Evolutionary conservation across 208 protist genomes (phyloP).

Genomic region (Strigomonas oncopelti): DNA sequence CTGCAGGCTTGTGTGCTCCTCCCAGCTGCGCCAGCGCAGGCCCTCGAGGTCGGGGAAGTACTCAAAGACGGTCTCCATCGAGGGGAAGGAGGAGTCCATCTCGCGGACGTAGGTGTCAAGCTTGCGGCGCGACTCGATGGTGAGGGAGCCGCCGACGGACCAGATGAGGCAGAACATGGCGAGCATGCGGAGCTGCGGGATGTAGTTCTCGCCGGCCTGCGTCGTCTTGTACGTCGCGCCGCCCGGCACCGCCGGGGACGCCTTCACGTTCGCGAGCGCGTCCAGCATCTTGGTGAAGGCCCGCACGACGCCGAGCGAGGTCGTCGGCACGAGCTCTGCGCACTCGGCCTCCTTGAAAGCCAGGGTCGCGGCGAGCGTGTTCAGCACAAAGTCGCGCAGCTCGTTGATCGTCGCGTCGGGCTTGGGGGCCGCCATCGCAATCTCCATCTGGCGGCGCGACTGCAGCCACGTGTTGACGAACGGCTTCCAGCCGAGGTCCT

Average conservation of each 20-base stretch:
- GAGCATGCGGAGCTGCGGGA: conserved; percentile 91
- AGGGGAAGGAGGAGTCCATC: conserved; percentile 93
- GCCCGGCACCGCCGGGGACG: conserved; percentile 63
- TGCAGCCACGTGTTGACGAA: conserved; percentile 94
- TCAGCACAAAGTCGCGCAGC: conserved; percentile 82
- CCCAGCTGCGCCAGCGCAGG: conserved; percentile 91
- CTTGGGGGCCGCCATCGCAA: conserved; percentile 85
- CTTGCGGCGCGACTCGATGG: conserved; percentile 88
- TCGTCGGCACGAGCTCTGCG: conserved; percentile 88
- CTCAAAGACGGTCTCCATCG: conserved; percentile 96
- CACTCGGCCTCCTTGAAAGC: conserved; percentile 80
- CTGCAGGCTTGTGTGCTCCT: conserved; percentile 88
- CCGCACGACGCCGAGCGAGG: conserved; percentile 83
- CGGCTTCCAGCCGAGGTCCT: conserved; percentile 94
- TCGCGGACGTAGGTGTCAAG: conserved; percentile 92
- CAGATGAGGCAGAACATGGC: conserved; percentile 96
- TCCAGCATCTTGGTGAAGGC: conserved; percentile 95
- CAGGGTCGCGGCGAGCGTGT: conserved; percentile 76
- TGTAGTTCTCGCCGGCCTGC: conserved; percentile 86
- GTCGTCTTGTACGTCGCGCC: conserved; percentile 63
- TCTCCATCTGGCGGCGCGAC: conserved; percentile 77
- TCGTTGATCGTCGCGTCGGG: conserved; percentile 85
- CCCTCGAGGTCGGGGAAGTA: conserved; percentile 93
- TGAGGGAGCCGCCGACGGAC: conserved; percentile 92
- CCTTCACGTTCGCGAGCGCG: conserved; percentile 87